These are phyloP conservation scores for Exophiala sideris DNA, from an alignment of 2,329 filamentous ascomycete species.

Conservation along the genomic window DNA sequence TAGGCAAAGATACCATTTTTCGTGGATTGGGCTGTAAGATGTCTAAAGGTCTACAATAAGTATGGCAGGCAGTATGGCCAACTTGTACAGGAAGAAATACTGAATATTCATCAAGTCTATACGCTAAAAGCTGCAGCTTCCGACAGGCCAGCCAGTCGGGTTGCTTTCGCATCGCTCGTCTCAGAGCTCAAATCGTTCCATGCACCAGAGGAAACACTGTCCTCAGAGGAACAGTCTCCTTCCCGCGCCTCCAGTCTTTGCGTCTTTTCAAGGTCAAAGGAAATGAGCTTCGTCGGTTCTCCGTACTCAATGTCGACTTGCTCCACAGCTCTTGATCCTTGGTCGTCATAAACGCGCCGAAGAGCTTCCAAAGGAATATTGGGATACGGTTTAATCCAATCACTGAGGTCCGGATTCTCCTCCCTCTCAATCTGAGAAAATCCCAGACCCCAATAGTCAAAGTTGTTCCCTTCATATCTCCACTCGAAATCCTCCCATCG, in stretches of 20 bases:
- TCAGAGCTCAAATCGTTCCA: background rate
- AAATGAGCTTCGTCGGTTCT: background rate
- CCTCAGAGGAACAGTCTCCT: no score
- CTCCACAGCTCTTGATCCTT: background rate
- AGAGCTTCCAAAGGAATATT: background rate
- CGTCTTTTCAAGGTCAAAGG: no score
- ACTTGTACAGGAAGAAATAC: background rate
- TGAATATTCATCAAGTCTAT: background rate
- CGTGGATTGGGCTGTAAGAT: background rate
- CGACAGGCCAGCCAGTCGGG: background rate
- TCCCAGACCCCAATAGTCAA: slow-evolving; percentile 4
- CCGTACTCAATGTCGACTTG: background rate
- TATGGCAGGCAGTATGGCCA: background rate
- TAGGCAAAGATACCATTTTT: background rate
- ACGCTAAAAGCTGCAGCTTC: background rate
- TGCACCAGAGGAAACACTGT: background rate
- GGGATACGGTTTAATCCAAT: background rate
- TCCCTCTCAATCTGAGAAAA: background rate
- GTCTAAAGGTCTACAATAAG: background rate
- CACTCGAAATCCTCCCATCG: slow-evolving; percentile 29
- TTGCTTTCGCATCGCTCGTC: background rate
- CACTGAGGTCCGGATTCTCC: background rate
- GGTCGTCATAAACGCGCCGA: background rate
- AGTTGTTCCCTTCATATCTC: slow-evolving; percentile 16
- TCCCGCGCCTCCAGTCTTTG: no score